Evolutionary conservation across 2,329 filamentous ascomycete species (phyloP).

Genomic region (Botrytis fragariae): DNA sequence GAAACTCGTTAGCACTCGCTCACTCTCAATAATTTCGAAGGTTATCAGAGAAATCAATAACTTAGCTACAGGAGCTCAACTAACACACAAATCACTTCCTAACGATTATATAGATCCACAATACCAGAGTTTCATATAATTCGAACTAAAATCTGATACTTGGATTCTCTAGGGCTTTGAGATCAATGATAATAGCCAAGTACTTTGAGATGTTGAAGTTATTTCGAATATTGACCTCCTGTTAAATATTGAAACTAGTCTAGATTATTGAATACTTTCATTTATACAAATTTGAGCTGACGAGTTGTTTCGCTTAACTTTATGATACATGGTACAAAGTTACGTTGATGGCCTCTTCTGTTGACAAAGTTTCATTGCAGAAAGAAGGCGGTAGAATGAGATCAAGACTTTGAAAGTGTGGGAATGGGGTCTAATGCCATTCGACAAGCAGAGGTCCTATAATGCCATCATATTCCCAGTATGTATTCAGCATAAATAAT

Average conservation of each 20-base stretch:
- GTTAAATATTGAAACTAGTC: neutral
- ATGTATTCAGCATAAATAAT: neutral
- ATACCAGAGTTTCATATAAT: neutral
- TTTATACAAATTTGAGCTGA: neutral
- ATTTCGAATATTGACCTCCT: neutral
- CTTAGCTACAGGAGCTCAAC: neutral
- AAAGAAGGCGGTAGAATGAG: neutral
- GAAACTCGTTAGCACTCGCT: too few species aligned
- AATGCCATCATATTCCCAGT: neutral
- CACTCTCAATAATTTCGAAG: neutral
- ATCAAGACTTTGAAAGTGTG: neutral
- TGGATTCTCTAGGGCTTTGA: neutral
- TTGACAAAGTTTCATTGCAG: accelerated
- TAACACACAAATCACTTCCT: neutral
- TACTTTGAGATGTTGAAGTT: neutral
- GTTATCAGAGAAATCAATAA: neutral
- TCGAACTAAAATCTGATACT: neutral
- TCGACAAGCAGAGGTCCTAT: neutral
- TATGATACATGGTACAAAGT: neutral
- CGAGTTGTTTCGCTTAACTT: neutral
- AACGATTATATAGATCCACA: neutral
- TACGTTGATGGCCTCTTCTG: neutral
- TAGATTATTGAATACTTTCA: neutral
- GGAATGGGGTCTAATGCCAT: neutral
- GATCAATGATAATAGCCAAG: neutral